Conservation (phyloP, 768 basidiomycete genomes). For the Rhizopogon salebrosus region DNA sequence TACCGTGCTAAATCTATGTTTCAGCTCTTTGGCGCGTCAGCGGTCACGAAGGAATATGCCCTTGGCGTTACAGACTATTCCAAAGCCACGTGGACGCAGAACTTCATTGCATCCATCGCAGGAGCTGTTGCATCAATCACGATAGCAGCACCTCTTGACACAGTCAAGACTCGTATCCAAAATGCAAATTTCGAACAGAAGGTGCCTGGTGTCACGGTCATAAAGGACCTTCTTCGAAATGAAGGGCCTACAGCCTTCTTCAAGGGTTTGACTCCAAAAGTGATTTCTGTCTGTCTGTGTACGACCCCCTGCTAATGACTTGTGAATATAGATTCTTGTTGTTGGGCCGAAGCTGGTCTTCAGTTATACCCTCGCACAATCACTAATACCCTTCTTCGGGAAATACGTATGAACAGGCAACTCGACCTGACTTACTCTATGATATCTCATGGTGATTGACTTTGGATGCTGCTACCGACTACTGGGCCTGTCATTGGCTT, state of each 20-base stretch:
- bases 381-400: constrained; percentile 87
- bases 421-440: background rate
- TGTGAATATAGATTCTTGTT: constrained; percentile 72
- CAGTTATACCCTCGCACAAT: constrained; percentile 96
- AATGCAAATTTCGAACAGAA: constrained; percentile 95
- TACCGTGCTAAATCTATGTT: background rate
- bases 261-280: constrained; percentile 97
- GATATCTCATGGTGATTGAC: background rate
- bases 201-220: constrained; percentile 71
- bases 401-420: constrained; percentile 61
- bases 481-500: background rate
- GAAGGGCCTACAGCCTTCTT: constrained; percentile 86
- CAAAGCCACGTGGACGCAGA: constrained; percentile 94
- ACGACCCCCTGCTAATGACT: constrained; percentile 19
- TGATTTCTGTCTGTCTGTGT: constrained; percentile 26
- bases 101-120: constrained; percentile 92
- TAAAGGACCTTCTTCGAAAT: constrained; percentile 80
- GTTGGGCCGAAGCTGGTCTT: constrained; percentile 98
- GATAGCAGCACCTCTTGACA: constrained; percentile 92
- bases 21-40: constrained; percentile 96
- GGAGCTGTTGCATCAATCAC: constrained; percentile 95
- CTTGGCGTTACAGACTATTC: constrained; percentile 88
- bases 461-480: background rate
- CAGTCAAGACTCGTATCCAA: constrained; percentile 96
- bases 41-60: constrained; percentile 88